Evolutionary conservation across 257 asterid genomes (phyloP).

Genomic region (Jacaranda mimosifolia): DNA sequence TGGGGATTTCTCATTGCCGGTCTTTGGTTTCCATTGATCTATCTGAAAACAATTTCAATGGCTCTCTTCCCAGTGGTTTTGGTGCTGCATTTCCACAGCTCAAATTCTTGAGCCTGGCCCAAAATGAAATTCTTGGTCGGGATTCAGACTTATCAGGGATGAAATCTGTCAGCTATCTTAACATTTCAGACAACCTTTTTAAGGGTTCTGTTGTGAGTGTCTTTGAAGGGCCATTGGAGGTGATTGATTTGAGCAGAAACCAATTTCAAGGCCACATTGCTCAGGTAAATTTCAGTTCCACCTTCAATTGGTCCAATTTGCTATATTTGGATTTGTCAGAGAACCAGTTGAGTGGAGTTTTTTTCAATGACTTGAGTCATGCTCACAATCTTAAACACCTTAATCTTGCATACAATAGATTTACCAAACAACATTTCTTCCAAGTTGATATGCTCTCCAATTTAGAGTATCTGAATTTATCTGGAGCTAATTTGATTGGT

Average conservation of each 20-base stretch:
- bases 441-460: conserved; percentile 50
- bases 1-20: conserved; percentile 63
- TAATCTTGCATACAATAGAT: conserved; percentile 88
- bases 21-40: conserved; percentile 73
- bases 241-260: conserved; percentile 90
- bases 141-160: conserved; percentile 70
- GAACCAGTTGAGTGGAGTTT: conserved; percentile 83
- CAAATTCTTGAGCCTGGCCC: conserved; percentile 68
- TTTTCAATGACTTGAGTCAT: conserved; percentile 51
- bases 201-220: conserved; percentile 75
- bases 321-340: conserved; percentile 79
- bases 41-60: conserved; percentile 66
- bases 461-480: conserved; percentile 82
- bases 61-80: conserved; percentile 69
- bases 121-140: conserved; percentile 64
- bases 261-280: conserved; percentile 84
- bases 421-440: conserved; percentile 58
- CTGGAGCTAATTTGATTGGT: conserved; percentile 76
- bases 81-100: conserved; percentile 70
- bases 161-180: conserved; percentile 58
- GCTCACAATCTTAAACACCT: conserved; percentile 69
- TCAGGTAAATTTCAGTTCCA: conserved; percentile 74
- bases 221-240: conserved; percentile 70
- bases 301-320: conserved; percentile 69
- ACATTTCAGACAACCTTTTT: conserved; percentile 78